Evolutionary conservation across 2,329 filamentous ascomycete genomes (phyloP).

Genomic region (Talaromyces islandicus): DNA sequence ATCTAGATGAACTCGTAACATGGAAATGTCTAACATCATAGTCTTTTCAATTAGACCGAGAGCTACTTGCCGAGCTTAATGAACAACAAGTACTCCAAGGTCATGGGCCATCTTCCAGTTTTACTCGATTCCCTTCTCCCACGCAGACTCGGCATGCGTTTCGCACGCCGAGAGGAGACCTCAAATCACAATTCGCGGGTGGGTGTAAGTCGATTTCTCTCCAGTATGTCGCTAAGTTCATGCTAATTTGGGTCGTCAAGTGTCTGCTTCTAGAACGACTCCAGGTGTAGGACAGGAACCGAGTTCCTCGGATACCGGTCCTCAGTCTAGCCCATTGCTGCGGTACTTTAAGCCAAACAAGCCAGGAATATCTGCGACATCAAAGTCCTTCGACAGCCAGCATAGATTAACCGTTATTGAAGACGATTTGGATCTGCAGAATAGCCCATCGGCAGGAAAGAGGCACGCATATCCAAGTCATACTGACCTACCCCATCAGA

Average conservation of each 20-base stretch:
- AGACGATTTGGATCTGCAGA: background rate
- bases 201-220: background rate
- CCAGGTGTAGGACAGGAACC: constrained; percentile 18
- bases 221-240: background rate
- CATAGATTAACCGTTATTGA: constrained; percentile 7
- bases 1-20: background rate
- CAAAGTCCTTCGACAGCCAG: constrained; percentile 2
- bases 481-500: constrained; percentile 15
- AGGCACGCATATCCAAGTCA: background rate
- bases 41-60: constrained; percentile 24
- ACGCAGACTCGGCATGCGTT: background rate
- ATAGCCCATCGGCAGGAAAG: background rate
- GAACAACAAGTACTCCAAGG: constrained; percentile 8
- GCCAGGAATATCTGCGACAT: background rate
- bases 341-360: constrained; percentile 17
- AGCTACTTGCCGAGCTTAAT: constrained; percentile 29
- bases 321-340: constrained; percentile 27
- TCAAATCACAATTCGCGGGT: background rate
- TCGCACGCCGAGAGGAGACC: background rate
- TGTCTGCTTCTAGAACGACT: constrained; percentile 7
- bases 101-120: background rate
- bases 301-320: constrained; percentile 22
- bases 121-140: background rate
- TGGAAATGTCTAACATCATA: background rate
- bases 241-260: background rate